Percentiles rank a stretch among this genome's conserved stretches.
Conservation (phyloP, 2,329 filamentous ascomycete genomes). For the Paecilomyces sp. region DNA sequence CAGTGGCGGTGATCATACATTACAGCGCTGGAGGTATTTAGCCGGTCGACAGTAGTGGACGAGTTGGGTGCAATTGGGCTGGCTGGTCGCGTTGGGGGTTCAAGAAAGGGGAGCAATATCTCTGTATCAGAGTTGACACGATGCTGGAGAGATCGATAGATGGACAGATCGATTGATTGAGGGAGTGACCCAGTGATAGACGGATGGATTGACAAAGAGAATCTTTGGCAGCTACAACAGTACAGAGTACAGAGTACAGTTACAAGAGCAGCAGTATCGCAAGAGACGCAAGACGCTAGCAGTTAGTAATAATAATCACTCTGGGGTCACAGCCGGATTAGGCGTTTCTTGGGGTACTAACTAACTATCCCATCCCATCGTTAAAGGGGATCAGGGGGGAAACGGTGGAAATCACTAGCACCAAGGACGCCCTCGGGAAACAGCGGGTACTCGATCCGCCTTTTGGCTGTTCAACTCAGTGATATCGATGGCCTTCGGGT, state of each 20-base stretch:
- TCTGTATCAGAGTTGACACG: neutral
- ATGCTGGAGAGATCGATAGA: neutral
- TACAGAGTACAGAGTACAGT: neutral
- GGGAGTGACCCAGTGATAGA: too few relatives aligned
- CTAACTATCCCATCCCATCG: too few relatives aligned
- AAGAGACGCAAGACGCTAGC: neutral
- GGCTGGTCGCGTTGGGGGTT: neutral
- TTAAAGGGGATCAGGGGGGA: neutral
- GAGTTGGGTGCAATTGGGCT: neutral
- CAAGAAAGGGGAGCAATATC: neutral
- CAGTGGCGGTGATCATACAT: neutral
- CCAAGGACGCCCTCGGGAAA: neutral
- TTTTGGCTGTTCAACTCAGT: neutral
- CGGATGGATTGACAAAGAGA: neutral
- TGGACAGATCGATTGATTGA: too few relatives aligned
- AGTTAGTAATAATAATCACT: neutral
- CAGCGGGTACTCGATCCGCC: neutral
- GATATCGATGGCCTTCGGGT: neutral
- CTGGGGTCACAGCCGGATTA: neutral
- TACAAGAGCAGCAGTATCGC: neutral
- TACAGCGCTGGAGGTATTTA: neutral
- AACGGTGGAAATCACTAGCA: too few relatives aligned
- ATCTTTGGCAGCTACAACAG: neutral
- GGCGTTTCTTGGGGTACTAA: neutral
- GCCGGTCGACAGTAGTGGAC: neutral